Base-by-base conservation (phyloP, 441 rosid species). In the Jatropha multifida region DNA sequence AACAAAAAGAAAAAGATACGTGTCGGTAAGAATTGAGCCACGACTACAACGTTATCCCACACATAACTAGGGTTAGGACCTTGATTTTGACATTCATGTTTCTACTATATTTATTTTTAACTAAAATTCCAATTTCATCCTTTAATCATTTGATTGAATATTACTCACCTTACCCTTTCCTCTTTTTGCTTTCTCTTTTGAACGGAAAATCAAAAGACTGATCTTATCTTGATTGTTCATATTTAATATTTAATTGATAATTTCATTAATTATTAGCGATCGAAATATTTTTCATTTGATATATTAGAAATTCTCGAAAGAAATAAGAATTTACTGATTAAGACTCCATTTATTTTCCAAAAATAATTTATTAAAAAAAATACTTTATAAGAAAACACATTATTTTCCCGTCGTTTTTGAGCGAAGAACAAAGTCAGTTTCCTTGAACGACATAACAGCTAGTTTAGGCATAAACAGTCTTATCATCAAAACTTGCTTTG, bases 1-100 rank as follows among this genome's bases (percentile, higher is more conserved):
- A 23, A 23, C 23, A 23, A 23, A 23, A 23, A 23, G 37, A 69
- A 51, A 11, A 67, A 41, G 68, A 77, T 38, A 74, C 84, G 87
- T 82, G 83, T 68, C 68, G 76, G 70, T 58, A 68, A 76, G 49
- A 40, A 61, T 55, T 79, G 27, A 46, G 17, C 9, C 12, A 8
- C 17, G 44, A 15, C 23, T 23, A 23, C 23, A 61, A 27, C 20
- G 38, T 20, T 74, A 26, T 14, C 23, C 41, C 26, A 65, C 2
- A 7, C 40, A 1, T 5, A 44, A 44, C 6, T 65, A 13, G 15
- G 13, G 38, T 20, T 54, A 20, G 55, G 27, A 65, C 11, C 2
- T 40, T 65, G 70, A 65, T 64, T 3, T 41, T 37, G 76, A 64
- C 76, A 13, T 64, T 0, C 11, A 38, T 54, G 2, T 18, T 68